A percentile compares a stretch with the other conserved stretches of the same genome.
Evolutionary conservation across 805 yeast species (phyloP).

Genomic region (Tetrapisispora nanseiensis): DNA sequence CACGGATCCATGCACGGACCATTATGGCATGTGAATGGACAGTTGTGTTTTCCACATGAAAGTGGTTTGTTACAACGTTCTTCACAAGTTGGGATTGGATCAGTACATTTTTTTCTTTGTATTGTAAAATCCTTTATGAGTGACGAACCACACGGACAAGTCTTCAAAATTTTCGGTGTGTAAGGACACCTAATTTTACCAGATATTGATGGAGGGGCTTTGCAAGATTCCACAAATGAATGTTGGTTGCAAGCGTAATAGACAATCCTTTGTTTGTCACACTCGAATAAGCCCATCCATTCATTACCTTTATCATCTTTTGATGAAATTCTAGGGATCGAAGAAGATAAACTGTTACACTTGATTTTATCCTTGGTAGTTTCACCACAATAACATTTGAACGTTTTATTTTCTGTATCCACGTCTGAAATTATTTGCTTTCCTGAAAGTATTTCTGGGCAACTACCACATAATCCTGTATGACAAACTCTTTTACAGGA

Average conservation of each 20-base stretch:
- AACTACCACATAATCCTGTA: conserved; percentile 72
- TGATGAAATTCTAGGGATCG: conserved; percentile 31
- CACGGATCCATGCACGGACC: conserved; percentile 70
- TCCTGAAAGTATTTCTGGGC: conserved; percentile 36
- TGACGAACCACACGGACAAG: conserved; percentile 77
- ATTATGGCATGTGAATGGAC: conserved; percentile 62
- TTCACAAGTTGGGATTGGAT: conserved; percentile 71
- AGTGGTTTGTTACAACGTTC: conserved; percentile 51
- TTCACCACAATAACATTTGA: conserved; percentile 69
- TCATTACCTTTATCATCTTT: conserved; percentile 20
- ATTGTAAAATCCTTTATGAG: conserved; percentile 32
- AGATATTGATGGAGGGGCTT: conserved; percentile 22
- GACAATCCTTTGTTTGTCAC: conserved; percentile 37
- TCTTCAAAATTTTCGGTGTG: conserved; percentile 47
- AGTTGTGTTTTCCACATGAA: conserved; percentile 62
- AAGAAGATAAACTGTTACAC: conserved; percentile 34
- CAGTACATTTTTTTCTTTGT: conserved; percentile 53
- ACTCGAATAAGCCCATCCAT: conserved; percentile 47
- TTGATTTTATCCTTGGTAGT: conserved; percentile 30
- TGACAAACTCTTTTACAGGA: conserved; percentile 59
- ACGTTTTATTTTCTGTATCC: conserved; percentile 1
- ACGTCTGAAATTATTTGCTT: not conserved
- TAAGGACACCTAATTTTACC: conserved; percentile 42
- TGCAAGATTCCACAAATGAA: conserved; percentile 46
- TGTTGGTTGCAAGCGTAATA: conserved; percentile 52